Evolutionary conservation across 1,284 basidiomycete genomes (phyloP), one percentile per base, ranked within the genome.

Genomic region (Papiliotrema nemorosa): DNA sequence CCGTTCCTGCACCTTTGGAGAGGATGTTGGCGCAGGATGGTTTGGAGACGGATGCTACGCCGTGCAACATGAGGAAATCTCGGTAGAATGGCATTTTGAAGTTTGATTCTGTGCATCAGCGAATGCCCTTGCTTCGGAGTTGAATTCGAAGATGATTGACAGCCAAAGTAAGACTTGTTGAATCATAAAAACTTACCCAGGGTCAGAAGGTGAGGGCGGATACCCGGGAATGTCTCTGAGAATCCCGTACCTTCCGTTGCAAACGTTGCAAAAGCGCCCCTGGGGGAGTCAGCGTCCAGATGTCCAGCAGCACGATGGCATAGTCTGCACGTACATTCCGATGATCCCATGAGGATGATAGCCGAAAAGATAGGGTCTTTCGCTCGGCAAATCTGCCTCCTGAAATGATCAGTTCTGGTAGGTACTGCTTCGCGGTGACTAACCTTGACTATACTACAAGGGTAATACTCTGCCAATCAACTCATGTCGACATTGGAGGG

Each of bases 341-440:
- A 94, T 93, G 63, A 93, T 92, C 26, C 90, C 92, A 73, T 97
- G 92, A 16, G 92, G 92, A 75, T 97, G 92, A 74, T 96, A 96
- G 16, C 91, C 96, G 76, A 99, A 98, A 21, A 98, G 81, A 76
- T 98, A 98, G 25, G 88, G 86, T 54, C 90, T 78, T 71, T 96
- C 89, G 13, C 91, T 78, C 2, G 93, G 90, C 33, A 99, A 80
- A 59, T 97, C 90, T 54, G 83, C 84, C 76, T 88, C 87, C 87
- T 88, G 43, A 16, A 39, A 31, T 38, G 3, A 27, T 33, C 13
- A n/a, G 31, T 10, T n/a, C 31, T 34, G 9, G 18, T 27, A 10
- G 53, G 21, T 44, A n/a, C 18, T 52, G 29, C 49, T 50, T 13
- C 29, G 21, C 37, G 22, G 14, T 3, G 21, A 42, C 56, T 37